Evolutionary conservation across 768 basidiomycete genomes (phyloP), one percentile per base, ranked within the genome.

Genomic region (Mycena galericulata): DNA sequence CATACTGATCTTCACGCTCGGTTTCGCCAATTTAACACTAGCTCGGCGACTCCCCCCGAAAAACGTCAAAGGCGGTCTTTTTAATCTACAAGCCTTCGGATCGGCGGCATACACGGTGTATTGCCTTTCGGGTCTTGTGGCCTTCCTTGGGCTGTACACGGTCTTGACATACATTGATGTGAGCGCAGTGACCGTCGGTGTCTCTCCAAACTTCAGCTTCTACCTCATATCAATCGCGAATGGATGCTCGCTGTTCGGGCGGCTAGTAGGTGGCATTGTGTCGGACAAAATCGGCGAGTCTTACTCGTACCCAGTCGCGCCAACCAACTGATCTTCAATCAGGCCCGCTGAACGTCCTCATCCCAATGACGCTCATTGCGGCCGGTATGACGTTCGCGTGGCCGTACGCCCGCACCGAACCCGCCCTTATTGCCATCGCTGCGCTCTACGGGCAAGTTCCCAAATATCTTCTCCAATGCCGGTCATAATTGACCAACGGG

Each of bases 71-170:
- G 89, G 89, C 11, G 87, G 90, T 10, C 74, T 92, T 11, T 80
- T 90, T 70, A 88, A 89, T 65, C 79, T 78, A 17, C 68, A 56
- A 22, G 77, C 80, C 2, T 85, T 90, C 79, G 83, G 79, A 72
- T 79, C 79, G 3, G 73, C 80, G 3, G 78, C 86, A 0, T 93
- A 85, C 74, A 74, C 84, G 0, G 49, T 89, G 1, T 92, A 88
- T 72, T 86, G 87, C 55, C 7, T 82, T 2, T 81, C 86, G 0
- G 83, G 82, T 2, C 78, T 86, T 41, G 70, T 85, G 10, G 74
- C 79, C 2, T 91, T 89, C 74, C 82, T 93, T 20, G 90, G 90
- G 12, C 79, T 91, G 24, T 92, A 90, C 73, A 89, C 89, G 87
- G 86, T 87, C 6, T 72, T 90, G 47, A 91, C 86, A 0, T 92